Evolutionary conservation across 208 protist genomes (phyloP), one percentile per base, ranked within the genome.

Genomic region (Trichomonas gallinae): DNA sequence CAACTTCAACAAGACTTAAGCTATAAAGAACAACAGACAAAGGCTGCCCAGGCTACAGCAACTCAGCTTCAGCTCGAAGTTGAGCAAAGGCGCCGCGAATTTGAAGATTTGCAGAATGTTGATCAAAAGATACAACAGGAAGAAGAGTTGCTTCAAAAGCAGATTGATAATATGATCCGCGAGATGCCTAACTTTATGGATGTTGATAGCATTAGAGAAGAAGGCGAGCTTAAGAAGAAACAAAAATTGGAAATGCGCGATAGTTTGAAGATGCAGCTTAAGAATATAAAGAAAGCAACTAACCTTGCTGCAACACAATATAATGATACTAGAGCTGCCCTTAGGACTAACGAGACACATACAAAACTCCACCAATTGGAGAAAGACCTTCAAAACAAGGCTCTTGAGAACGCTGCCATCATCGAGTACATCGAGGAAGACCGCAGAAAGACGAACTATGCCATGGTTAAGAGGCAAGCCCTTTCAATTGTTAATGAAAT

Each of bases 401-500:
- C 87, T 48, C 21, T 38, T 11, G 87, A 93, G 26, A 93, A 93
- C 45, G 26, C 13, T 38, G 15, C 40, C 11, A 93, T 51, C 17
- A 40, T 93, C 40, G 87, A 93, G 31, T 40, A 44, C 45, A 93
- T 93, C 36, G 87, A 93, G 26, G 87, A 93, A 38, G 44, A 93
- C 26, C 11, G 44, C 6, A 48, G 87, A 93, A 51, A 23, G 44
- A 93, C 87, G 38, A 93, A 93, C 45, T 93, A 93, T 17, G 23
- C 87, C 21, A 93, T 93, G 42, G 87, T 93, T 11, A 93, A 93
- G 44, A 48, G 87, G 9, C 10, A 42, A 38, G 11, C 44, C 2
- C 42, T 93, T 21, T 23, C 42, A 48, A 93, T 93, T 93, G 87
- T 93, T 48, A n/a, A 93, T 51, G 87, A 93, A 51, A 93, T 93